A percentile compares a stretch with the other conserved stretches of the same genome.
These are phyloP conservation scores for Aspergillus sp. DNA, from an alignment of 2,329 filamentous ascomycete species.

Conservation along the genomic window DNA sequence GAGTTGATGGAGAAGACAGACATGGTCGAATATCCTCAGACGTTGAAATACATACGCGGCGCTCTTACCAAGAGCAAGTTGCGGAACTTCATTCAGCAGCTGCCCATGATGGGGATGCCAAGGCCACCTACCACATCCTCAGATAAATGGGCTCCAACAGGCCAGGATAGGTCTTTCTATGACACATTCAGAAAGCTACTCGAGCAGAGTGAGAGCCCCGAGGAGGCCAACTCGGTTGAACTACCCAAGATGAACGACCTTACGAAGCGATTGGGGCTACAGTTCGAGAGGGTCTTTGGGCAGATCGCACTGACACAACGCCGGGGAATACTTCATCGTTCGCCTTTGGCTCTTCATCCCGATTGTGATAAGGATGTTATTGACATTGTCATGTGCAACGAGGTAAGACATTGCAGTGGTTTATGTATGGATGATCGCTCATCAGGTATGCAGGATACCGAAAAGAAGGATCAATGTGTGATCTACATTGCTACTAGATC, in stretches of 20 bases:
- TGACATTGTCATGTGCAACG: slow-evolving; percentile 62
- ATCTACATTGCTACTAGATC: slow-evolving; percentile 39
- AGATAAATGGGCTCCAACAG: slow-evolving; percentile 44
- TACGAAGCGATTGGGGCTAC: slow-evolving; percentile 58
- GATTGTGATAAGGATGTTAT: slow-evolving; percentile 41
- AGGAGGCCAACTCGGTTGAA: slow-evolving; percentile 52
- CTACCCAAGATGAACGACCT: slow-evolving; percentile 67
- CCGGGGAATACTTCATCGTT: slow-evolving; percentile 68
- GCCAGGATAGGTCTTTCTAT: slow-evolving; percentile 45
- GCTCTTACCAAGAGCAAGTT: slow-evolving; percentile 69
- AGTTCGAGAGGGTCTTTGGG: slow-evolving; percentile 64
- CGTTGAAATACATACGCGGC: slow-evolving; percentile 75
- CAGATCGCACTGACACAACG: slow-evolving; percentile 70
- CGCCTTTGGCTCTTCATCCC: slow-evolving; percentile 51
- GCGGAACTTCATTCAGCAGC: slow-evolving; percentile 55
- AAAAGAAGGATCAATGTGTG: slow-evolving; percentile 29
- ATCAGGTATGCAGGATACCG: slow-evolving; percentile 23
- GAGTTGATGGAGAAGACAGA: slow-evolving; percentile 79
- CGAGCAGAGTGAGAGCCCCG: slow-evolving; percentile 52
- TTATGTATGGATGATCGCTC: not conserved
- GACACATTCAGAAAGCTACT: slow-evolving; percentile 55
- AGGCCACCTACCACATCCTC: slow-evolving; percentile 42
- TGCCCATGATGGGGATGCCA: slow-evolving; percentile 37
- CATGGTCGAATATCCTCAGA: slow-evolving; percentile 69
- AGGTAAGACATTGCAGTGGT: slow-evolving; percentile 37